Evolutionary conservation across 805 yeast species (phyloP), one percentile per base, ranked within the genome.

Genomic region (Candida tibetensis): DNA sequence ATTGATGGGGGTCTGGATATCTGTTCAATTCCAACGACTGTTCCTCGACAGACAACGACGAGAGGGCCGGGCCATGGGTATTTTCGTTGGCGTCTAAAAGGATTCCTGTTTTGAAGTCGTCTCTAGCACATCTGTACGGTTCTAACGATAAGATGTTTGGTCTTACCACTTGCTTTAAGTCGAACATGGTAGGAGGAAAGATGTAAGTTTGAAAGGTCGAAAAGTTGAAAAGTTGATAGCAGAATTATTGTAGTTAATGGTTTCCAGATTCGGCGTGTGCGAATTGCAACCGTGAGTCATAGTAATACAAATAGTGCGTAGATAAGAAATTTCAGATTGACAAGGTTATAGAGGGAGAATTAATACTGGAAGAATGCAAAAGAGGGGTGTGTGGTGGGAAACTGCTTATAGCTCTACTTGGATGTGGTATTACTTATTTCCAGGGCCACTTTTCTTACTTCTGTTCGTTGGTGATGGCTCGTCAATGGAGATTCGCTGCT

Each of bases 61-160:
- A 41, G 12, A 88, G 61, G 1, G 95, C 79, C 3, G 96, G 91
- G 0, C 98, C 99, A 55, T 82, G 85, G 2, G 98, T 83, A 58
- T 93, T 93, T 63, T 93, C 99, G 55, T 93, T 93, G 40, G 99
- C 99, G 62, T 93, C 99, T 37, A 93, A 69, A 16, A 93, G 70
- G 30, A 93, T 72, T 21, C 99, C 99, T 26, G 75, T 88, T 41
- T 78, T 84, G 71, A 82, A 91, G 57, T 91, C 98, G 55, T 93
- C 99, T 64, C 99, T 72, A 3, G 99, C 99, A 63, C 99, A 93
- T 37, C 95, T 76, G 61, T 93, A 93, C 6, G 99, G 98, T 67
- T 85, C 89, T 39, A 93, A 71, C 2, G 76, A 64, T 42, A 78
- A 72, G 42, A 93, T 88, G 51, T 91, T 93, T 15, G 96, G 95